phyloP scores from a whole-genome alignment of 2,329 filamentous ascomycete genomes.

The Fusarium keratoplasticum region DNA sequence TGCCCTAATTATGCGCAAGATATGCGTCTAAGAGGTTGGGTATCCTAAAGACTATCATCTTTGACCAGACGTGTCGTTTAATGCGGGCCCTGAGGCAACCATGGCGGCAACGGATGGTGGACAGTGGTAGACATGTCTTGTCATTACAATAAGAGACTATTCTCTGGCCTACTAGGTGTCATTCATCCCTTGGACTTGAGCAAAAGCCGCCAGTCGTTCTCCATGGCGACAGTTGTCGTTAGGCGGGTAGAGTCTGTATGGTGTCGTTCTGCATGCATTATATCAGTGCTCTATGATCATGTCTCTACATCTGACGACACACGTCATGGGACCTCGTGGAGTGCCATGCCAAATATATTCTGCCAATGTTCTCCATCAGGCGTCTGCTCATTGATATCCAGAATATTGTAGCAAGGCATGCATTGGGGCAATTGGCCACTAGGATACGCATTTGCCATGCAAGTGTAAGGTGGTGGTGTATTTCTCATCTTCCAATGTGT shows the following conservation, averaged over 20 bases:
- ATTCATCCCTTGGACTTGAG: neutral
- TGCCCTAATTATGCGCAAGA: neutral
- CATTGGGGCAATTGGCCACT: neutral
- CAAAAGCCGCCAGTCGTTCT: neutral
- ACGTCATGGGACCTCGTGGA: neutral
- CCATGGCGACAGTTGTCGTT: neutral
- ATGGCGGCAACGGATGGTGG: neutral
- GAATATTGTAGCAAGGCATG: neutral
- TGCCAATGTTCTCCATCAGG: too few relatives aligned
- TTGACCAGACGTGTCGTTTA: constrained; percentile 2
- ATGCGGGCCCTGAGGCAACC: constrained; percentile 6
- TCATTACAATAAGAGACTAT: neutral
- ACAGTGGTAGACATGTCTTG: neutral
- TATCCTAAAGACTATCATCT: neutral
- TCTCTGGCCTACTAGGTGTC: neutral
- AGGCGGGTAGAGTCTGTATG: neutral
- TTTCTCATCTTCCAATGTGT: neutral
- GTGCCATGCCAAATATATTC: neutral
- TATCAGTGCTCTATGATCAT: neutral
- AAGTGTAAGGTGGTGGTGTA: neutral
- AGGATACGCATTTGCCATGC: too few relatives aligned
- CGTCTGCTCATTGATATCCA: neutral
- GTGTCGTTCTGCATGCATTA: neutral
- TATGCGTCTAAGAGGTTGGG: constrained; percentile 7
- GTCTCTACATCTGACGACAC: neutral